These are phyloP conservation scores for Arabidopsis lyrata DNA, from an alignment of 441 rosid species.

Conservation along the genomic window DNA sequence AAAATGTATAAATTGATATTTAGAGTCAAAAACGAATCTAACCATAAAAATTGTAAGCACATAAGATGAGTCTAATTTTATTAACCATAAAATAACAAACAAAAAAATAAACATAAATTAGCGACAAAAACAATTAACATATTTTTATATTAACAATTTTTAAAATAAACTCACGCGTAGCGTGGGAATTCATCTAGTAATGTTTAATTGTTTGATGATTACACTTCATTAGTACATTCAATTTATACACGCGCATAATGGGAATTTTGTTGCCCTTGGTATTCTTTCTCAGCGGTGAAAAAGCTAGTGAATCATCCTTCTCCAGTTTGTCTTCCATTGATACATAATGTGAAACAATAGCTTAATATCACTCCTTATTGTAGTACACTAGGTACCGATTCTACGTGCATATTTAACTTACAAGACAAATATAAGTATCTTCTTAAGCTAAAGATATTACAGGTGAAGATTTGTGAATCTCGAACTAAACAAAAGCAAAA, in stretches of 20 bases:
- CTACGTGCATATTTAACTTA: neutral
- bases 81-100: too few species aligned
- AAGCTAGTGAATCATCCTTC: neutral
- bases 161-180: too few species aligned
- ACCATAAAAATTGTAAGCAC: too few species aligned
- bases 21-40: too few species aligned
- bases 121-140: too few species aligned
- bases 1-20: too few species aligned
- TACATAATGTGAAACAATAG: neutral
- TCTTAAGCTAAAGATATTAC: neutral
- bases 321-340: neutral
- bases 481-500: neutral
- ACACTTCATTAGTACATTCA: neutral
- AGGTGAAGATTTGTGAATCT: neutral
- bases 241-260: neutral
- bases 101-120: too few species aligned
- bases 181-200: too few species aligned
- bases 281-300: neutral
- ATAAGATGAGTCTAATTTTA: too few species aligned
- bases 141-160: too few species aligned
- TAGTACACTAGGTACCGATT: neutral
- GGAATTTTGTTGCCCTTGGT: neutral
- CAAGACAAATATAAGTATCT: neutral
- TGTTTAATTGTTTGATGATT: neutral
- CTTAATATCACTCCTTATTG: neutral